Evolutionary conservation across 345 rosid species (phyloP).

Genomic region (Rhizophora apiculata): DNA sequence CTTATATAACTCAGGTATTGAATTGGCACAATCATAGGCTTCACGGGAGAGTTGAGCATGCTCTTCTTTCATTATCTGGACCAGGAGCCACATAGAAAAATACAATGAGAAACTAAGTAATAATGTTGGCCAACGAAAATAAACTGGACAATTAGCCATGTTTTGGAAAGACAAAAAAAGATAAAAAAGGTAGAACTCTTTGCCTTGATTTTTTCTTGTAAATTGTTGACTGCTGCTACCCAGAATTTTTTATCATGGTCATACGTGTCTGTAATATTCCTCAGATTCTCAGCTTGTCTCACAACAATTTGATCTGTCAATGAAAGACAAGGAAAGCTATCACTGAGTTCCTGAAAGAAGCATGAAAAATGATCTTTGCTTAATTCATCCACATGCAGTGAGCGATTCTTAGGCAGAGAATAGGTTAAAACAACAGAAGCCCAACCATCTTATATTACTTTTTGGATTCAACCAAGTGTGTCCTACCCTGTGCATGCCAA

Average conservation of each 20-base stretch:
- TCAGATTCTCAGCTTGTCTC: constrained; percentile 62
- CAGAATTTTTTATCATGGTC: constrained; percentile 57
- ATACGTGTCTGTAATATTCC: constrained; percentile 49
- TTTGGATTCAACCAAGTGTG: no score
- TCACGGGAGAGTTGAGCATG: constrained; percentile 68
- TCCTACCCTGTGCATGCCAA: no score
- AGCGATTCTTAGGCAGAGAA: background rate
- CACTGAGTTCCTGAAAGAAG: background rate
- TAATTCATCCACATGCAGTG: background rate
- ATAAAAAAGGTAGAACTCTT: background rate
- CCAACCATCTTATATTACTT: background rate
- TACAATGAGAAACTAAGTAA: background rate
- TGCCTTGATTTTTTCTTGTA: constrained; percentile 70
- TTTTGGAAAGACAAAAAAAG: background rate
- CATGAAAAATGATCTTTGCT: background rate
- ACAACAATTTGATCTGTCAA: constrained; percentile 62
- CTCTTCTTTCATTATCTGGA: constrained; percentile 77
- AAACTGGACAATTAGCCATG: background rate
- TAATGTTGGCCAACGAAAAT: background rate
- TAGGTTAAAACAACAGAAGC: background rate
- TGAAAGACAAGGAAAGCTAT: background rate
- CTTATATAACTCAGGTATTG: constrained; percentile 71
- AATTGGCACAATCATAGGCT: constrained; percentile 78
- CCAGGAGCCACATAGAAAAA: constrained; percentile 9
- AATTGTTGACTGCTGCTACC: constrained; percentile 42